A percentile compares a stretch with the other conserved stretches of the same genome.
These are phyloP conservation scores for Cladophialophora carrionii DNA, from an alignment of 2,329 filamentous ascomycete genomes.

Conservation along the genomic window DNA sequence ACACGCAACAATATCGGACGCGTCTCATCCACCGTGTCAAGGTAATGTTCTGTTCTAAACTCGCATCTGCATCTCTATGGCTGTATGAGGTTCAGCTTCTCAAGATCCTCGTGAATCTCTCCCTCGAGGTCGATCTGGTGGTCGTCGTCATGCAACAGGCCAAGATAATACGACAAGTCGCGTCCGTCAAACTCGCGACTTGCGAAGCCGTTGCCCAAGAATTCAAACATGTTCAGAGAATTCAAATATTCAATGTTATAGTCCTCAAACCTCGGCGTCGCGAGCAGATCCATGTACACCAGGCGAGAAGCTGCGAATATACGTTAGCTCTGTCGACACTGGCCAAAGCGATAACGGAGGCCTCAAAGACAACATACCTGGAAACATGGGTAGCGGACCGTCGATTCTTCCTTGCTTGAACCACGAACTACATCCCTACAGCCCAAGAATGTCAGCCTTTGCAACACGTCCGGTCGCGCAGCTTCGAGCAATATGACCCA, in stretches of 20 bases:
- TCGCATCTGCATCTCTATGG: not conserved
- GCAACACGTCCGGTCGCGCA: not conserved
- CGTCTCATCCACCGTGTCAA: too few relatives aligned
- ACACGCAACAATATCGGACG: not conserved
- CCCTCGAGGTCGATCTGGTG: constrained; percentile 30
- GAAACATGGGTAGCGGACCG: constrained; percentile 43
- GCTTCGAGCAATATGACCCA: not conserved
- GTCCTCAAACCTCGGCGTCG: constrained; percentile 47
- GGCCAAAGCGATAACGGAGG: not conserved
- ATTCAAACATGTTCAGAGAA: constrained; percentile 43
- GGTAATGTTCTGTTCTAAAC: not conserved
- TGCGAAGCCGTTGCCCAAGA: constrained; percentile 50
- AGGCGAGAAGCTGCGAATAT: constrained; percentile 41
- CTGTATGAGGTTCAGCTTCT: constrained; percentile 21
- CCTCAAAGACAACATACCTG: constrained; percentile 22
- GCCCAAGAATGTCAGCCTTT: constrained; percentile 1
- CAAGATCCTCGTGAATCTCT: constrained; percentile 27
- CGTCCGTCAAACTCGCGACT: constrained; percentile 52
- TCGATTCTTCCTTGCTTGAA: constrained; percentile 38
- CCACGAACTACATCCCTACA: constrained; percentile 25
- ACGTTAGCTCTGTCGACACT: not conserved
- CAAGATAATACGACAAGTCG: constrained; percentile 51
- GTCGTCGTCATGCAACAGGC: constrained; percentile 27
- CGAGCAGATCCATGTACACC: constrained; percentile 46
- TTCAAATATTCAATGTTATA: constrained; percentile 48